A percentile compares a stretch with the other conserved stretches of the same genome.
These are phyloP conservation scores for Termitomyces sp. DNA, from an alignment of 768 basidiomycete genomes.

Conservation along the genomic window DNA sequence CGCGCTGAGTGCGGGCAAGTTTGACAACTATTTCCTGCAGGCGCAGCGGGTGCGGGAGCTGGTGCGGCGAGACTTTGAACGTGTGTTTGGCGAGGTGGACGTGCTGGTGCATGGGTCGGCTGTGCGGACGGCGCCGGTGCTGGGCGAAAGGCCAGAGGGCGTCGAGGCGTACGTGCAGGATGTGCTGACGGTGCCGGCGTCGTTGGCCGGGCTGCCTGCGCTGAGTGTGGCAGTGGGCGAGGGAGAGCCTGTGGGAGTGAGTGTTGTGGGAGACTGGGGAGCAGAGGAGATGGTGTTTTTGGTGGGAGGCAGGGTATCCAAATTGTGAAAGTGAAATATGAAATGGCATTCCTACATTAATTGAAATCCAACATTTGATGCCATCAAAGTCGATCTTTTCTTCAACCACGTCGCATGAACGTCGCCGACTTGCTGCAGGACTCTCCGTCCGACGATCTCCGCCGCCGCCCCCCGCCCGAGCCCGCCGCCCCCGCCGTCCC, in stretches of 20 bases:
- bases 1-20: constrained; percentile 91
- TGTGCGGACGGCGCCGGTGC: constrained; percentile 75
- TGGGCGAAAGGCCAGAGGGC: constrained; percentile 26
- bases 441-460: constrained; percentile 57
- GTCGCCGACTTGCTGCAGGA: constrained; percentile 68
- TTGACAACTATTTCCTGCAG: constrained; percentile 95
- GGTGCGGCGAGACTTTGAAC: constrained; percentile 71
- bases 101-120: constrained; percentile 85
- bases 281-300: constrained; percentile 56
- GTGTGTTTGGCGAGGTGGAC: constrained; percentile 73
- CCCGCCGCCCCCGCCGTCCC: neutral
- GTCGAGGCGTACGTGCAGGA: constrained; percentile 83
- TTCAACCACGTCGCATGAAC: constrained; percentile 44
- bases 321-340: too few species aligned
- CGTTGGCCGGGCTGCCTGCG: constrained; percentile 84
- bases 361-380: constrained; percentile 21
- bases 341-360: too few species aligned
- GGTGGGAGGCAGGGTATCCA: constrained; percentile 22
- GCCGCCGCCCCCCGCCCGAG: constrained; percentile 20
- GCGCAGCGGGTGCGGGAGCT: constrained; percentile 77
- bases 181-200: constrained; percentile 88
- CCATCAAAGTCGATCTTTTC: constrained; percentile 28
- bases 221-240: constrained; percentile 61
- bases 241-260: constrained; percentile 53
- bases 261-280: constrained; percentile 88